Conservation (phyloP, 176 grass and related monocot genomes). For the Phoenix dactylifera region DNA sequence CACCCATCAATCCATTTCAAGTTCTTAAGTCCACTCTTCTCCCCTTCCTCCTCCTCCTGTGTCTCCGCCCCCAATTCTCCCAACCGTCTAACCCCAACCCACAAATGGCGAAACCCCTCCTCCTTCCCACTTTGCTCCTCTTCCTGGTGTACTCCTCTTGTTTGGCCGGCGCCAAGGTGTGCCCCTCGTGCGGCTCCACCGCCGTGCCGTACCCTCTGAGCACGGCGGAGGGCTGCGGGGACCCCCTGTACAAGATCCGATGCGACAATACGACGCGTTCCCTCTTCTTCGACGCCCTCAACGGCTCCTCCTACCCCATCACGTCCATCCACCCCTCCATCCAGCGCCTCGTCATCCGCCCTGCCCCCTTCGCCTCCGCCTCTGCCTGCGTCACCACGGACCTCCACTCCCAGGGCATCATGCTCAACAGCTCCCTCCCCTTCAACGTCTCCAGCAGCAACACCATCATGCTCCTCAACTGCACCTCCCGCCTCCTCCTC, state of each 20-base stretch:
- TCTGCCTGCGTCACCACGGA: slow-evolving; percentile 37
- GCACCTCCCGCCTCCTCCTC: slow-evolving; percentile 31
- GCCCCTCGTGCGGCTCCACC: slow-evolving; percentile 49
- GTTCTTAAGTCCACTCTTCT: too few relatives aligned
- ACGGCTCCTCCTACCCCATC: slow-evolving; percentile 55
- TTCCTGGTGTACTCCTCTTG: neutral
- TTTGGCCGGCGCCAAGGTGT: slow-evolving; percentile 24
- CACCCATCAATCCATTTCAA: too few relatives aligned
- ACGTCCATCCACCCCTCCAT: slow-evolving; percentile 26
- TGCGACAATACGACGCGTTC: slow-evolving; percentile 22
- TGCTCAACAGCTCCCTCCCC: slow-evolving; percentile 46
- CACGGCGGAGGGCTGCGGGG: slow-evolving; percentile 56
- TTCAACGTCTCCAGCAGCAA: slow-evolving; percentile 69
- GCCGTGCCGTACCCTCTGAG: slow-evolving; percentile 62
- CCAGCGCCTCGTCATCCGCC: slow-evolving; percentile 51
- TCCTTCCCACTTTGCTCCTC: neutral
- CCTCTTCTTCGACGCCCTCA: slow-evolving; percentile 58
- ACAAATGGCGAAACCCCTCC: too few relatives aligned
- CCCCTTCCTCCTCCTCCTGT: too few relatives aligned
- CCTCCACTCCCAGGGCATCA: slow-evolving; percentile 21
- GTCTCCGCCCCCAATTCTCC: too few relatives aligned
- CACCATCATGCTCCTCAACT: slow-evolving; percentile 76
- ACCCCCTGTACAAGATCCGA: slow-evolving; percentile 54
- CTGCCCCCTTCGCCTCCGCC: slow-evolving; percentile 27
- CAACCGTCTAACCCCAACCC: too few relatives aligned